Evolutionary conservation across 1,139 yeast genomes (phyloP).

Genomic region (Geotrichum siamense): DNA sequence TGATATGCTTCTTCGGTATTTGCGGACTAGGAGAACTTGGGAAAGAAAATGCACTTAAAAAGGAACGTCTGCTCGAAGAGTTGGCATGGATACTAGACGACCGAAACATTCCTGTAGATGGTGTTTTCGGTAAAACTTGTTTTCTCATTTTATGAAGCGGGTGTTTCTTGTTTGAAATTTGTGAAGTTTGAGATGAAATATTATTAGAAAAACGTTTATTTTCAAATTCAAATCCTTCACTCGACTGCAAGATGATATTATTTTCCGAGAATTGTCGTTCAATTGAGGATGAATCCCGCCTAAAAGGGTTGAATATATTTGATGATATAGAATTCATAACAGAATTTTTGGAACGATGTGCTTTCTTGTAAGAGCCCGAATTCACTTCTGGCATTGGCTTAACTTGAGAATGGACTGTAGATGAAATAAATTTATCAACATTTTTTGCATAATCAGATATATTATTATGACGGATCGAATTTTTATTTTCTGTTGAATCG

Average conservation of each 20-base stretch:
- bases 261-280: no score
- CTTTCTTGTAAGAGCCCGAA: slow-evolving; percentile 7
- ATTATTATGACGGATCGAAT: slow-evolving; percentile 22
- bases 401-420: slow-evolving; percentile 13
- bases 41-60: no score
- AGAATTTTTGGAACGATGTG: slow-evolving; percentile 15
- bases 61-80: slow-evolving; percentile 9
- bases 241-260: no score
- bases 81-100: slow-evolving; percentile 6
- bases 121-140: slow-evolving; percentile 10
- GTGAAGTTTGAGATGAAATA: no score
- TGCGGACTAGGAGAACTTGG: no score
- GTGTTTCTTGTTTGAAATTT: slow-evolving; percentile 9
- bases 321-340: slow-evolving; percentile 12
- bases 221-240: no score
- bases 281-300: slow-evolving; percentile 11
- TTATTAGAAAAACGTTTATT: no score
- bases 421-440: slow-evolving; percentile 24
- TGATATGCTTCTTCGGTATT: slow-evolving; percentile 39
- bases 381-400: neutral
- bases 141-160: slow-evolving; percentile 15
- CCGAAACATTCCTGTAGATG: slow-evolving; percentile 11
- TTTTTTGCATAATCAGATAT: slow-evolving; percentile 26
- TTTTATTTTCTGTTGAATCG: slow-evolving; percentile 21
- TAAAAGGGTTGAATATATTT: slow-evolving; percentile 14